Evolutionary conservation across 495 filamentous ascomycete species (phyloP).

Genomic region (Neurospora africana): DNA sequence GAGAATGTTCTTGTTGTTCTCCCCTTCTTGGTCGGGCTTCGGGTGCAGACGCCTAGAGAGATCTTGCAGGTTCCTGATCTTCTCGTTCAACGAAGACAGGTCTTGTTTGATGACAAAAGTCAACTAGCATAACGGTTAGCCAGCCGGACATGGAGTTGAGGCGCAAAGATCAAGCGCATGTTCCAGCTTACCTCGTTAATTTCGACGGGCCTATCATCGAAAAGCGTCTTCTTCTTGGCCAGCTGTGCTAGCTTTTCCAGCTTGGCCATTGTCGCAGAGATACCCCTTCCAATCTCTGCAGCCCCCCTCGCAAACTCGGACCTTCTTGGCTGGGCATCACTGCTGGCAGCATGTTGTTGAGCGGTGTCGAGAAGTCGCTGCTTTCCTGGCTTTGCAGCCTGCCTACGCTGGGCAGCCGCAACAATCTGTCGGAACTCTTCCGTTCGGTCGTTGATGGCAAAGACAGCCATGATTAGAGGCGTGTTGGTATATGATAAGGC

Average conservation of each 20-base stretch:
- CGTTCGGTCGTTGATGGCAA: conserved; percentile 92
- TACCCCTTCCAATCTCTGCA: conserved; percentile 81
- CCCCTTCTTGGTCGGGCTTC: conserved; percentile 76
- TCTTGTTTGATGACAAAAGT: conserved; percentile 89
- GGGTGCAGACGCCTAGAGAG: conserved; percentile 60
- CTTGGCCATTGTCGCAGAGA: conserved; percentile 87
- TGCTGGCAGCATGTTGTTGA: conserved; percentile 61
- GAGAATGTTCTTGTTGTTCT: conserved; percentile 97
- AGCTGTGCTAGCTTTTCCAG: conserved; percentile 87
- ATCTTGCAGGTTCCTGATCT: conserved; percentile 70
- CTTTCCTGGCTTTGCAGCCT: conserved; percentile 57
- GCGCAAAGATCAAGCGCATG: conserved; percentile 18
- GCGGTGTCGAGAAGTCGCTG: conserved; percentile 68
- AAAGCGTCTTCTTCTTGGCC: conserved; percentile 91
- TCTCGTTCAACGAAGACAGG: conserved; percentile 73
- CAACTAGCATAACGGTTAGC: conserved; percentile 9
- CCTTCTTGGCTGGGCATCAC: conserved; percentile 40
- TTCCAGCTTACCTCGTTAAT: conserved; percentile 75
- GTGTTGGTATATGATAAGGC: background rate
- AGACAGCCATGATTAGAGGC: conserved; percentile 35
- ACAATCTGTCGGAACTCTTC: conserved; percentile 88
- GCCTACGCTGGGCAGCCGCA: conserved; percentile 65
- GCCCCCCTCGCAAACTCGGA: conserved; percentile 84
- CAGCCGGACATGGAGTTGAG: conserved; percentile 5
- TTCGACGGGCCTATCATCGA: conserved; percentile 92